Evolutionary conservation across 2,329 filamentous ascomycete species (phyloP).

Genomic region (Exophiala spinifera): DNA sequence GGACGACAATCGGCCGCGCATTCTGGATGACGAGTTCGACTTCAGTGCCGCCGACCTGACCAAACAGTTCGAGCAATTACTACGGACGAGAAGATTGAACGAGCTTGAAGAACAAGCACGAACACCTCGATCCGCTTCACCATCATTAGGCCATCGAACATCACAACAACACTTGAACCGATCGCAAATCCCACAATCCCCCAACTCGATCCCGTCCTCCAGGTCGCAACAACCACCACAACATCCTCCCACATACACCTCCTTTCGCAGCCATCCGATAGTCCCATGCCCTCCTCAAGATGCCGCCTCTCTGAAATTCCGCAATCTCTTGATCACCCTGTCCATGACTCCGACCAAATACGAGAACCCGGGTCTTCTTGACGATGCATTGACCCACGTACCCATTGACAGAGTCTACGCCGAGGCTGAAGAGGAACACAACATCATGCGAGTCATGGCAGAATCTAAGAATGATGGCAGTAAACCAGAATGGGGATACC

Average conservation of each 20-base stretch:
- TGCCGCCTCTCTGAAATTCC: slow-evolving; percentile 67
- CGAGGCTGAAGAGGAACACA: slow-evolving; percentile 89
- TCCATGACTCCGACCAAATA: slow-evolving; percentile 89
- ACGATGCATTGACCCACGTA: slow-evolving; percentile 83
- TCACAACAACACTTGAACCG: slow-evolving; percentile 12
- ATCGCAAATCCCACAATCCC: slow-evolving; percentile 21
- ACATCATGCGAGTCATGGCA: slow-evolving; percentile 82
- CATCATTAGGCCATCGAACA: slow-evolving; percentile 21
- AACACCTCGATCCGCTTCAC: slow-evolving; percentile 48
- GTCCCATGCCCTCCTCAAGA: slow-evolving; percentile 75
- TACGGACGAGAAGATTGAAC: slow-evolving; percentile 83
- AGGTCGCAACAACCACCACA: slow-evolving; percentile 35
- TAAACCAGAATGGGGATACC: slow-evolving; percentile 90
- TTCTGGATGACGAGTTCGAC: slow-evolving; percentile 36
- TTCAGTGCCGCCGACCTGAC: slow-evolving; percentile 78
- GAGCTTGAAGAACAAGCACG: slow-evolving; percentile 65
- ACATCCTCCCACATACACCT: slow-evolving; percentile 56
- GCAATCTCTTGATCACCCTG: slow-evolving; percentile 77
- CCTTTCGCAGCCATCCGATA: slow-evolving; percentile 62
- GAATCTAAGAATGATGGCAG: slow-evolving; percentile 78
- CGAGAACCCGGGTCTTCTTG: slow-evolving; percentile 90
- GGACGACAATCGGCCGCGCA: slow-evolving; percentile 22
- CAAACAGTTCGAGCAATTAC: slow-evolving; percentile 78
- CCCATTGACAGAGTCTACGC: slow-evolving; percentile 88
- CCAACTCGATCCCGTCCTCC: slow-evolving; percentile 30